Base-by-base conservation (phyloP, 2,329 filamentous ascomycete genomes). In the Sarocladium strictum region DNA sequence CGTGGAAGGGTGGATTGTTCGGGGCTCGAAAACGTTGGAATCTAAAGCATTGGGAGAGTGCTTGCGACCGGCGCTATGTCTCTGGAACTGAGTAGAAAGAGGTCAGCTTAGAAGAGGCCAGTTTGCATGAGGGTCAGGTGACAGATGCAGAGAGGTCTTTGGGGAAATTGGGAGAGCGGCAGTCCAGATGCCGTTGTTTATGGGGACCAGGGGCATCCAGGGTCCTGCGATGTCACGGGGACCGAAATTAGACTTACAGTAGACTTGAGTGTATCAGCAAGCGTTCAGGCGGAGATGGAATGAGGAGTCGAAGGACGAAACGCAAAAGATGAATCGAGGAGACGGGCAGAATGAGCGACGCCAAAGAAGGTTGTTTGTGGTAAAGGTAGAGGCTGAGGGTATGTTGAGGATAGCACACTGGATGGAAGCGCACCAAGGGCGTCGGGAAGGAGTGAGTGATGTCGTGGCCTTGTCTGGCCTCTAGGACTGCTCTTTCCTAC, bases 401-500 rank as follows among this genome's bases (percentile, higher is more conserved):
- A 35, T 26, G 33, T 33, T 12, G 47, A 11, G 15, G 21, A 15
- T 10, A 24, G 33, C 26, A 17, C 21, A 11, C 27, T 37, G 19
- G 27, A 52, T 23, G 27, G 29, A 6, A 7, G 29, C 29, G 29
- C 29, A 32, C n/a, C 15, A 33, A 9, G 32, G 32, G n/a, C n/a
- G 35, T 6, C 5, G 35, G 7, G 24, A 53, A 29, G 47, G n/a
- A 15, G 12, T 6, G 17, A 35, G 26, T 51, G 50, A 53, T 53
- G 50, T 53, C 50, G 50, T 53, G 50, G 50, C 50, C 50, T 53
- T 33, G 23, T 38, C 35, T 40, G 24, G 23, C 21, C 23, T 7
- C 43, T 49, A 6, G 12, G n/a, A n/a, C 19, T 3, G 10, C n/a
- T 27, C 43, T 11, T 38, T 14, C n/a, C 35, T 38, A 7, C 17